Evolutionary conservation across 495 filamentous ascomycete species (phyloP), one percentile per base, ranked within the genome.

Genomic region (Symbiotaphrina buchneri): DNA sequence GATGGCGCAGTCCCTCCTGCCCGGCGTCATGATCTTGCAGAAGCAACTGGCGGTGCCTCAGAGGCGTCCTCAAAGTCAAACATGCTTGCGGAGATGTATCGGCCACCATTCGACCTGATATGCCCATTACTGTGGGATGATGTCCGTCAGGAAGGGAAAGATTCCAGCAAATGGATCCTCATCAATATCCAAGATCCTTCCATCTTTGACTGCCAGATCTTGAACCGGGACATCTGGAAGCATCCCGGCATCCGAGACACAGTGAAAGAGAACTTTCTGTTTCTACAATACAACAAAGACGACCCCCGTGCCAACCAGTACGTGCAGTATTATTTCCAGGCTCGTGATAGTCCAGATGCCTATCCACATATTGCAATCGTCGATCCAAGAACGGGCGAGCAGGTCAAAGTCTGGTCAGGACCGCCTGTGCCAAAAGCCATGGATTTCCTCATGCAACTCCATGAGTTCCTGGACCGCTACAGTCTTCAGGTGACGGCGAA

Each of bases 221-320:
- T 97, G 10, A 97, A 97, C 45, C 66, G 87, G 15, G 87, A 97
- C 45, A 65, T 94, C 28, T 97, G 87, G 87, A 95, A 94, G 49
- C 69, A 85, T 37, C 41, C 61, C 31, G 59, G 68, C 6, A 69
- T 97, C 32, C 64, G 62, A 42, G 70, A 77, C 10, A 74, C 91
- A 1, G 59, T 97, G 23, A 68, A 63, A 47, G 82, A 93, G 45
- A 81, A 92, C 47, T 97, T 95, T 44, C 62, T 97, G 33, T 95
- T 97, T 49, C 57, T 95, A 43, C 87, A 97, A 46, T 92, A 77
- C 52, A 63, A 68, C 28, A 87, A 91, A 50, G 65, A 74, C 32
- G 83, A 92, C 41, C 58, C 62, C 1, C 56, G 65, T 10, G 82
- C 77, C 1, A 56, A 61, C 23, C 67, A 79, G 32, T 97, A 93